Evolutionary conservation across 148 eudicot genomes (phyloP).

Genomic region (Vaccinium macrocarpon): DNA sequence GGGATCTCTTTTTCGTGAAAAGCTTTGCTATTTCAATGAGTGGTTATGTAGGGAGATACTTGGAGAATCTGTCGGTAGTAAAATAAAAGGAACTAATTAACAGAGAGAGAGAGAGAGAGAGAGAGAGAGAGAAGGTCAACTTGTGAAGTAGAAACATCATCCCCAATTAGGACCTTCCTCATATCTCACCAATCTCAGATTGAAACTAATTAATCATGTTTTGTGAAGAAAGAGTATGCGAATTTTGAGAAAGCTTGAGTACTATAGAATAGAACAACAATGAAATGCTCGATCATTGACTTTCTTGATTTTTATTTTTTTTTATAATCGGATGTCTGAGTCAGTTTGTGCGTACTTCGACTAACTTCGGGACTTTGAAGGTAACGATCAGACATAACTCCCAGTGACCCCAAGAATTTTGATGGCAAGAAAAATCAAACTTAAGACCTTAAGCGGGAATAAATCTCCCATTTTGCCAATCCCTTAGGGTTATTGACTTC

Average conservation of each 20-base stretch:
- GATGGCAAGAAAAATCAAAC: too few relatives aligned
- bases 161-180: slow-evolving; percentile 61
- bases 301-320: not conserved
- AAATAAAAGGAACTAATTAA: not conserved
- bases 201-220: slow-evolving; percentile 12
- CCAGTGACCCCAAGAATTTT: too few relatives aligned
- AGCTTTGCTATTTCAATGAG: slow-evolving; percentile 8
- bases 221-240: not conserved
- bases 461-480: too few relatives aligned
- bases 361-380: too few relatives aligned
- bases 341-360: too few relatives aligned
- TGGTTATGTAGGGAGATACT: slow-evolving; percentile 2
- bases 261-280: not conserved
- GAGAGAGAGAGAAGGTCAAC: slow-evolving; percentile 42
- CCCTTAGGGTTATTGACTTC: too few relatives aligned
- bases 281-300: not conserved
- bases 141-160: slow-evolving; percentile 26
- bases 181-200: slow-evolving; percentile 11
- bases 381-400: too few relatives aligned
- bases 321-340: too few relatives aligned
- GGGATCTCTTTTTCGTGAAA: not conserved
- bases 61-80: not conserved
- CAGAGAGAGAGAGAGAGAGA: not conserved
- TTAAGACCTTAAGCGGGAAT: fast-evolving
- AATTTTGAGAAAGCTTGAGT: not conserved